These are phyloP conservation scores for Aspergillus biplanus DNA, from an alignment of 495 filamentous ascomycete genomes.

Conservation along the genomic window DNA sequence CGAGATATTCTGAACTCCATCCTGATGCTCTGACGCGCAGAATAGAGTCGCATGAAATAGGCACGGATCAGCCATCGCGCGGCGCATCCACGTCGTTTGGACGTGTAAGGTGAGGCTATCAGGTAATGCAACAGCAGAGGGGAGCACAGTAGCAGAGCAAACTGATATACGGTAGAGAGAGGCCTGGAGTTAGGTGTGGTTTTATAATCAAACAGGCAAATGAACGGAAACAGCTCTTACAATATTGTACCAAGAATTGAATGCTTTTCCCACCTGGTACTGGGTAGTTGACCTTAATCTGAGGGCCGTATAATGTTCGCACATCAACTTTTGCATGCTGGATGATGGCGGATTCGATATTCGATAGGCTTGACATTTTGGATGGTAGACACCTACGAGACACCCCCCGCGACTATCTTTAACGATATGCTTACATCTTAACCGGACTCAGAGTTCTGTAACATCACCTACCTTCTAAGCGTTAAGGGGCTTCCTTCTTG, in stretches of 20 bases:
- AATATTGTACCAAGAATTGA: not conserved
- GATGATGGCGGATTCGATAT: not conserved
- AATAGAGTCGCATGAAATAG: constrained; percentile 16
- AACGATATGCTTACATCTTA: too few relatives aligned
- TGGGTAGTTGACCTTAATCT: constrained; percentile 1
- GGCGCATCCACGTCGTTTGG: not conserved
- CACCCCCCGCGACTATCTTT: not conserved
- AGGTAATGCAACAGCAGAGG: not conserved
- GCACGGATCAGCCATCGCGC: constrained; percentile 14
- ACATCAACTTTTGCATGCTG: not conserved
- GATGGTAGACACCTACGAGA: too few relatives aligned
- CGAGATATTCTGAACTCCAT: not conserved
- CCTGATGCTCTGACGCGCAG: constrained; percentile 4
- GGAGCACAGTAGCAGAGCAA: too few relatives aligned
- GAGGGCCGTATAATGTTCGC: not conserved
- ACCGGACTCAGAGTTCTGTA: too few relatives aligned
- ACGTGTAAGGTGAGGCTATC: constrained; percentile 10
- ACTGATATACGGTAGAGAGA: too few relatives aligned
- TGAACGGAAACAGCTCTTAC: not conserved
- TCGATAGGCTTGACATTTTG: too few relatives aligned
- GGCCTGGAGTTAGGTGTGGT: too few relatives aligned
- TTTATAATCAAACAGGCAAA: not conserved
- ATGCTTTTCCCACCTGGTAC: not conserved
- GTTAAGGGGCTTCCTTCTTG: too few relatives aligned
- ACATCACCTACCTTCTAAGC: too few relatives aligned